Conservation (phyloP, 306 rosid genomes). For the Hippophae gyantsensis region DNA sequence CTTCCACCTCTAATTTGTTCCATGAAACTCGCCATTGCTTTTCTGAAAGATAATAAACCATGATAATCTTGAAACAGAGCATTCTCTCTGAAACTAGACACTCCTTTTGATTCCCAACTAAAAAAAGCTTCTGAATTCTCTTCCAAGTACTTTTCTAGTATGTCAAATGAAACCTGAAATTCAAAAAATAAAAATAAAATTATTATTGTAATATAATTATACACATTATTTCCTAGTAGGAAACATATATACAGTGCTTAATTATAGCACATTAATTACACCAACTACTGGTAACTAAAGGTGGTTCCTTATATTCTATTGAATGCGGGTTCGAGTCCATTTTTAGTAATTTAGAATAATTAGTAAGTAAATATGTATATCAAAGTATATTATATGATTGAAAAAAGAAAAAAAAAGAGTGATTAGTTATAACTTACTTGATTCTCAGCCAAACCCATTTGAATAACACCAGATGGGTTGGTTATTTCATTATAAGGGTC, state of each 20-base stretch:
- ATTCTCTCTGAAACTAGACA: slow-evolving; percentile 60
- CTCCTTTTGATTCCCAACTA: slow-evolving; percentile 41
- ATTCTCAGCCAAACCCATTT: slow-evolving; percentile 94
- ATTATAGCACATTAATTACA: no score
- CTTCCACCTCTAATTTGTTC: slow-evolving; percentile 62
- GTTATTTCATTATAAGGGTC: slow-evolving; percentile 56
- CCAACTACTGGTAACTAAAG: no score
- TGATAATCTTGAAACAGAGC: slow-evolving; percentile 96
- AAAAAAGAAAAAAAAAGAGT: no score
- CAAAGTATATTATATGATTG: no score
- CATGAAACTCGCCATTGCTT: slow-evolving; percentile 94
- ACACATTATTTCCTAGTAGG: no score
- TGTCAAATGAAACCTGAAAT: slow-evolving; percentile 78
- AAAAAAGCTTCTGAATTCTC: slow-evolving; percentile 39
- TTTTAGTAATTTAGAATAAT: no score
- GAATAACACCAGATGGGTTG: slow-evolving; percentile 72
- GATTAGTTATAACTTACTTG: slow-evolving; percentile 42
- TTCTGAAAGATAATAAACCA: slow-evolving; percentile 62
- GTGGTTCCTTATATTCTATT: no score
- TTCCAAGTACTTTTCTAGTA: slow-evolving; percentile 65
- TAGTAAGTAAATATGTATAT: no score
- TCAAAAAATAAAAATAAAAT: not conserved
- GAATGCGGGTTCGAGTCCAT: no score
- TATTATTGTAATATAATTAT: not conserved
- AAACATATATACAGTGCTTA: no score